Base-by-base conservation (phyloP, 2,329 filamentous ascomycete genomes). In the Helotiales sp. region DNA sequence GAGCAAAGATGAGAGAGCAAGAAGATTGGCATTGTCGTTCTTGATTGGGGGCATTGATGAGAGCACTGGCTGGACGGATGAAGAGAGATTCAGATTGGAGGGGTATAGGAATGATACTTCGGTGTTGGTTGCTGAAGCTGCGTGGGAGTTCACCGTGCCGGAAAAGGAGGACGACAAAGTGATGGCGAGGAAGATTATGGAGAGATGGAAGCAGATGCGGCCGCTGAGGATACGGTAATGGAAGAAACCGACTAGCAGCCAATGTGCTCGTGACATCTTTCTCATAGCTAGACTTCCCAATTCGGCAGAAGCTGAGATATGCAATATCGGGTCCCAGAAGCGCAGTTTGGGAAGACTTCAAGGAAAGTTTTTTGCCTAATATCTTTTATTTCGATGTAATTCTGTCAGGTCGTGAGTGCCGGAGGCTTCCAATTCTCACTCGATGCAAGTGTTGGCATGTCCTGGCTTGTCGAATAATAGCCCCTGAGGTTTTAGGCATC, bases 21-120 rank as follows among this genome's bases (percentile, higher is more conserved):
- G 65, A 26, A 67, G 63, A 28, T 28, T 70, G 32, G 68, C 57
- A 6, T 57, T 70, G 24, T 47, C 55, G 17, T 49, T 64, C n/a
- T 45, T 70, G 24, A 52, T 64, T 32, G 60, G 43, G n/a, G 50
- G 60, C 15, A 54, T 61, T 3, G 32, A 50, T 47, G 58, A 43
- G 24, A 59, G 26, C 17, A 52, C 45, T 8, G 63, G 54, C 1
- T 66, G 65, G 68, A 65, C 24, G 11, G 55, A 58, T 11, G 55
- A 50, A 32, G 61, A 70, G 52, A 54, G 32, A 7, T 47, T 57
- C 5, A 55, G 61, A 11, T 37, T 66, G 17, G 49, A 60, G 1
- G 45, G 2, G 6, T 70, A 68, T 45, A 64, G 40, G 30, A 6
- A 26, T 7, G 65, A 70, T 63, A 11, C 57, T 4, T 54, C 37